Conservation (phyloP, 2,329 filamentous ascomycete genomes). For the Ophiostoma fasciatum region DNA sequence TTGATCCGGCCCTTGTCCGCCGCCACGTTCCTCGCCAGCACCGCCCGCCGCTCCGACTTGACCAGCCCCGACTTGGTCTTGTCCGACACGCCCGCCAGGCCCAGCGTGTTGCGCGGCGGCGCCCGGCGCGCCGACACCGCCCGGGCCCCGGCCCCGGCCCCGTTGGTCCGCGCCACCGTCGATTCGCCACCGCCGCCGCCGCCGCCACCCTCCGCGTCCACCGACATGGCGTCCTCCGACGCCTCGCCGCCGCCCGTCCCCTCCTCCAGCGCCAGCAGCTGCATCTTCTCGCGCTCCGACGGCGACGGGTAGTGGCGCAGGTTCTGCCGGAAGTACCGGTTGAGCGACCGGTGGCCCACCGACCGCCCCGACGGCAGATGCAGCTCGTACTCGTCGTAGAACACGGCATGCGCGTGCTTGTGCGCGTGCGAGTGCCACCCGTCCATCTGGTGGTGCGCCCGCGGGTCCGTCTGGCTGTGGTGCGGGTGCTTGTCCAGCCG, state of each 20-base stretch:
- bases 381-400: conserved; percentile 85
- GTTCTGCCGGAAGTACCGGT: conserved; percentile 86
- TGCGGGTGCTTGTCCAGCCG: conserved; percentile 59
- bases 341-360: conserved; percentile 77
- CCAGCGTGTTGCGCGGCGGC: conserved; percentile 7
- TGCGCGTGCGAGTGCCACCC: conserved; percentile 76
- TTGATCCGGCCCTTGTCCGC: conserved; percentile 7
- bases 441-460: conserved; percentile 58
- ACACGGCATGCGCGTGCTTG: conserved; percentile 59
- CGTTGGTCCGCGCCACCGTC: not conserved
- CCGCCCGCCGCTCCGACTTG: conserved; percentile 7
- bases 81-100: conserved; percentile 9
- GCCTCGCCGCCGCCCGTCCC: conserved; percentile 4
- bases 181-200: not conserved
- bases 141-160: not conserved
- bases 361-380: conserved; percentile 82
- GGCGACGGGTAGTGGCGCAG: conserved; percentile 67
- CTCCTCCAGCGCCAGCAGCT: conserved; percentile 10
- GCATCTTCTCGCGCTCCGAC: conserved; percentile 36
- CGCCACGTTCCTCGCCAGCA: conserved; percentile 2
- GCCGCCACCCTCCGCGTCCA: not conserved
- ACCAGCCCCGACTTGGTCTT: conserved; percentile 3
- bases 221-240: conserved; percentile 1
- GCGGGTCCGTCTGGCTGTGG: conserved; percentile 56
- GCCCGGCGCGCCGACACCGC: conserved; percentile 5